Evolutionary conservation across 495 filamentous ascomycete genomes (phyloP).

Genomic region (Terfezia claveryi): DNA sequence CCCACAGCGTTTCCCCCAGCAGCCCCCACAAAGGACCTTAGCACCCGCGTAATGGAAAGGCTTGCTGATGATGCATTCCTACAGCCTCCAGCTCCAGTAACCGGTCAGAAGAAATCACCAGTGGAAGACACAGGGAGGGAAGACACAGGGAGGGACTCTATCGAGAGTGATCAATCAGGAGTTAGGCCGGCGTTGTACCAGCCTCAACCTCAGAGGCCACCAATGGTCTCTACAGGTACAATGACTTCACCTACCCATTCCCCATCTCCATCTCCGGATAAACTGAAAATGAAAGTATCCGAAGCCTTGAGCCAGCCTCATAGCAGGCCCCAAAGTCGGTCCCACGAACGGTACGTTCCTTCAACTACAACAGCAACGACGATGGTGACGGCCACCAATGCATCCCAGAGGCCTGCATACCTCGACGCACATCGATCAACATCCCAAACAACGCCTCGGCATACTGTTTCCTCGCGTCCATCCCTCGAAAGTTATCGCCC

Average conservation of each 20-base stretch:
- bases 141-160: not conserved
- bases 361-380: not conserved
- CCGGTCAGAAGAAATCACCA: slow-evolving; percentile 15
- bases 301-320: not conserved
- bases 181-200: slow-evolving; percentile 16
- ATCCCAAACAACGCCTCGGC: slow-evolving; percentile 19
- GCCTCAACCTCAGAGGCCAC: slow-evolving; percentile 31
- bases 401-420: slow-evolving; percentile 21
- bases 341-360: not conserved
- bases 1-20: slow-evolving; percentile 22
- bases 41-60: slow-evolving; percentile 54
- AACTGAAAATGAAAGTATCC: not conserved
- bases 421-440: slow-evolving; percentile 27
- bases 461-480: slow-evolving; percentile 48
- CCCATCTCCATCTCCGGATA: slow-evolving; percentile 25
- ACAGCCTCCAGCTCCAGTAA: slow-evolving; percentile 23
- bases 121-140: not conserved
- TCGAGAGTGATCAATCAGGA: not conserved
- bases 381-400: slow-evolving; percentile 6
- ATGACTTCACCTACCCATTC: slow-evolving; percentile 55
- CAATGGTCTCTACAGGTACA: slow-evolving; percentile 81
- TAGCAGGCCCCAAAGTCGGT: slow-evolving; percentile 10
- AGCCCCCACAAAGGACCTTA: slow-evolving; percentile 38
- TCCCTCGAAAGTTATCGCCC: slow-evolving; percentile 60
- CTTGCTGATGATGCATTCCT: slow-evolving; percentile 79